These are phyloP conservation scores for Triticum urartu DNA, from an alignment of 176 grass and related monocot genomes.

Conservation along the genomic window DNA sequence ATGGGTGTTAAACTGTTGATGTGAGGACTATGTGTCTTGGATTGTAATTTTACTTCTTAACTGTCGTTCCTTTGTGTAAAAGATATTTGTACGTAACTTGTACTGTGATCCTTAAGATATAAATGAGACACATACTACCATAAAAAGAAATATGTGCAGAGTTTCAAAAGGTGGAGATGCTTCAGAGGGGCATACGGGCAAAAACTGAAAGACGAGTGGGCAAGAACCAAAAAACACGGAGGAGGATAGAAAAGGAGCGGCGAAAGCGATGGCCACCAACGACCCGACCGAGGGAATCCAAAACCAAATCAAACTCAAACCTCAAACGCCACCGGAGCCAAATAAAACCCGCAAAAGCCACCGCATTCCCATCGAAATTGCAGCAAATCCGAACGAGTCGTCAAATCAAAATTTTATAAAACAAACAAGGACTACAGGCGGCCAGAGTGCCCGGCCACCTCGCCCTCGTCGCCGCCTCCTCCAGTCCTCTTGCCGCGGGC, in stretches of 20 bases:
- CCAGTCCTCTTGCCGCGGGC: neutral
- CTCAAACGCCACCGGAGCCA: neutral
- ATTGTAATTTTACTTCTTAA: too few relatives aligned
- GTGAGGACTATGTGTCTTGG: too few relatives aligned
- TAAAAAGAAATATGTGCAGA: too few relatives aligned
- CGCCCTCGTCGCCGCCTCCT: conserved; percentile 10
- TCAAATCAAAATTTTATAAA: conserved; percentile 7
- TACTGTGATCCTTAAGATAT: too few relatives aligned
- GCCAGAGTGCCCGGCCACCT: conserved; percentile 17
- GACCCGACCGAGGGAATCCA: neutral
- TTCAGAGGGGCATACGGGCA: too few relatives aligned
- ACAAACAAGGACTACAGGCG: neutral
- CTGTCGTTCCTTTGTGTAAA: too few relatives aligned
- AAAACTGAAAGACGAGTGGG: neutral
- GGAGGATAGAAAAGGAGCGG: neutral
- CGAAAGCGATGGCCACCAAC: conserved; percentile 12
- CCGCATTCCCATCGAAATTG: conserved; percentile 25
- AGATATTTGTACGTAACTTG: too few relatives aligned
- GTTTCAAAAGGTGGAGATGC: too few relatives aligned
- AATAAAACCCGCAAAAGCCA: neutral
- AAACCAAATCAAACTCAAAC: neutral
- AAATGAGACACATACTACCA: too few relatives aligned
- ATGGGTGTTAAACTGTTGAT: too few relatives aligned
- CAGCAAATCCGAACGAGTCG: neutral
- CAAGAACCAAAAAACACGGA: neutral